phyloP scores from a whole-genome alignment of 441 rosid species.

The Macaranga tanarius region DNA sequence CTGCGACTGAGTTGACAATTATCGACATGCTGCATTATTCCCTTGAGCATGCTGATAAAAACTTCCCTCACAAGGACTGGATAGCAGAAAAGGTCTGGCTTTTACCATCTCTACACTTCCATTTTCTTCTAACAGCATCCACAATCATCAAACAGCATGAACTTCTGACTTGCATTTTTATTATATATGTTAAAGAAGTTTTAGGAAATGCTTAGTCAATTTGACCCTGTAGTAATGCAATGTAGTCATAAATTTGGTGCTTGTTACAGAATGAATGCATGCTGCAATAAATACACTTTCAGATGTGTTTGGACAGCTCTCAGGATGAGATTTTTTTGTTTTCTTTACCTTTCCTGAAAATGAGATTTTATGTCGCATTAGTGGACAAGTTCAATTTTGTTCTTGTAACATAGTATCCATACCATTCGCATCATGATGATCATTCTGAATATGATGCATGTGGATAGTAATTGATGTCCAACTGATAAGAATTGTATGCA shows the following conservation, averaged over 20 bases:
- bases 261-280: background rate
- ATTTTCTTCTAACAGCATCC: constrained; percentile 2
- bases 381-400: background rate
- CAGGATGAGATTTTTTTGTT: background rate
- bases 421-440: background rate
- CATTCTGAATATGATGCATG: background rate
- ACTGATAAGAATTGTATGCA: no score
- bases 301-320: background rate
- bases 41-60: constrained; percentile 77
- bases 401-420: no score
- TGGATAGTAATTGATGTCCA: background rate
- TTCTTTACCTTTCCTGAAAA: no score
- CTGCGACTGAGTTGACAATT: constrained; percentile 48
- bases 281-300: background rate
- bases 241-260: background rate
- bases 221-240: background rate
- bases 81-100: constrained; percentile 40
- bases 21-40: constrained; percentile 65
- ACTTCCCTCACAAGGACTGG: constrained; percentile 45
- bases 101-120: background rate
- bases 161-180: background rate
- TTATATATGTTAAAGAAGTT: background rate
- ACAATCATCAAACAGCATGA: background rate
- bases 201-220: background rate
- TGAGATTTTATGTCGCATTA: background rate